Conservation (phyloP, 371 early-diverging fungal genomes). For the Basidiobolus meristosporus region DNA sequence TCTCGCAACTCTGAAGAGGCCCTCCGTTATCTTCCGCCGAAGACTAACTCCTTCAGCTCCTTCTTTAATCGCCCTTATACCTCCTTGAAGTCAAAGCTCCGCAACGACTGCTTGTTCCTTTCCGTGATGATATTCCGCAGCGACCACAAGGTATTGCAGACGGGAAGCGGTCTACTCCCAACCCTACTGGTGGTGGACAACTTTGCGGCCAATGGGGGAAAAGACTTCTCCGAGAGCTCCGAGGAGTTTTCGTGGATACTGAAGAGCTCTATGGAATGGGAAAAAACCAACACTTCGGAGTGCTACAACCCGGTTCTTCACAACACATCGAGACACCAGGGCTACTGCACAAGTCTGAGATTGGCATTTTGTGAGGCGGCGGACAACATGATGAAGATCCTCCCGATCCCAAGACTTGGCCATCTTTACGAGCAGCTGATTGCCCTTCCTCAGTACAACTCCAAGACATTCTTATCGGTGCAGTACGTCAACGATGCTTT, state of each 20-base stretch:
- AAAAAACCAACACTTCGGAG: neutral
- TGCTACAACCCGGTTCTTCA: neutral
- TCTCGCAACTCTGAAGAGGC: too few species aligned
- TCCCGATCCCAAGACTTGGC: neutral
- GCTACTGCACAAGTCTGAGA: neutral
- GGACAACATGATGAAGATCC: neutral
- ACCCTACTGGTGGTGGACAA: neutral
- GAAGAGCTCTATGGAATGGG: neutral
- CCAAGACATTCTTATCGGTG: neutral
- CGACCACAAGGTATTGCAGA: neutral
- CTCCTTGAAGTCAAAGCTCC: neutral
- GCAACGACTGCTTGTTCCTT: neutral
- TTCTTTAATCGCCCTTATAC: too few species aligned
- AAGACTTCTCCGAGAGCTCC: neutral
- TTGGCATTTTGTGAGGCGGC: neutral
- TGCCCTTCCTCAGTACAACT: neutral
- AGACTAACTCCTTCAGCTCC: too few species aligned
- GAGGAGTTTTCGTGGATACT: neutral
- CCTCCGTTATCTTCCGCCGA: too few species aligned
- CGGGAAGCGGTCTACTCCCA: neutral
- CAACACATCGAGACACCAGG: neutral
- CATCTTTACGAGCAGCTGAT: neutral
- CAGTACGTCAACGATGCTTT: neutral
- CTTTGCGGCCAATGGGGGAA: too few species aligned
- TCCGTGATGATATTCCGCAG: neutral